phyloP scores from a whole-genome alignment of 306 rosid genomes.

The Citrullus colocynthis region DNA sequence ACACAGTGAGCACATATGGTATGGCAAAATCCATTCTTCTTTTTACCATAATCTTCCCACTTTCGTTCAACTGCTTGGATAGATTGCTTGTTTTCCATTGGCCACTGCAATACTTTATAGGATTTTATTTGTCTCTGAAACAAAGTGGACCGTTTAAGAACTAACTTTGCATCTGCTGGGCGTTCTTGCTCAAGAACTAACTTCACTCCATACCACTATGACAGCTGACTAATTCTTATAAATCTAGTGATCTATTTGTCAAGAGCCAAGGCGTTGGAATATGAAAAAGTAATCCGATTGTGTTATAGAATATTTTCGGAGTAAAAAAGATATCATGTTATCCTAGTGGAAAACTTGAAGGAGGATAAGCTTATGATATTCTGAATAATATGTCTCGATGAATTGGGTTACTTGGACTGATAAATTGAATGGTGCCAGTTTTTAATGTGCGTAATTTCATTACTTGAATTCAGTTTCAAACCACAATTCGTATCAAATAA shows the following conservation, averaged over 20 bases:
- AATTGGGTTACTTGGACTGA: neutral
- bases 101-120: neutral
- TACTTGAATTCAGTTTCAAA: neutral
- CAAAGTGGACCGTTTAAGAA: neutral
- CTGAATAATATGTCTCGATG: neutral
- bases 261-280: neutral
- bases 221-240: neutral
- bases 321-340: neutral
- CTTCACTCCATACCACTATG: neutral
- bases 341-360: neutral
- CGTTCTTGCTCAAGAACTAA: neutral
- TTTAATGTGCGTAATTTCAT: neutral
- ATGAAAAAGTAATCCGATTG: neutral
- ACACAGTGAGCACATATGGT: slow-evolving; percentile 88
- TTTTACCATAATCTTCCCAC: neutral
- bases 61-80: neutral
- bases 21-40: slow-evolving; percentile 11
- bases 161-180: neutral
- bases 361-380: neutral
- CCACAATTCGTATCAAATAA: neutral
- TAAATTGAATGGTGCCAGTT: neutral
- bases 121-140: neutral
- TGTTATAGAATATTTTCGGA: neutral
- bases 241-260: neutral
- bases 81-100: neutral